Evolutionary conservation across 2,329 filamentous ascomycete genomes (phyloP).

Genomic region (Alternaria metachromatica): DNA sequence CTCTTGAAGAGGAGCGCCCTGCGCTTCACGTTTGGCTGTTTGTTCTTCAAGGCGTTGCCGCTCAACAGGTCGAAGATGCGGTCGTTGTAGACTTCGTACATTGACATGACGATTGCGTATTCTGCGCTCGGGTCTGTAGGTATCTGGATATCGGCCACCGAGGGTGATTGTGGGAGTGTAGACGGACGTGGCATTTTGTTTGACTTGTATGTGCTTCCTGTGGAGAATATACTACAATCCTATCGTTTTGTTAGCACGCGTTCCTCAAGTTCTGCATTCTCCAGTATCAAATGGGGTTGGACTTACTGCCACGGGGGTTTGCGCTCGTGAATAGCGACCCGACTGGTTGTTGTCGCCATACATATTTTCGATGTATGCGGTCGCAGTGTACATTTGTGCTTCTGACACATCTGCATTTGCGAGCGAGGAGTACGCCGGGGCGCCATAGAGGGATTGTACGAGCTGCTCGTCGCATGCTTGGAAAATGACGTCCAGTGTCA

Average conservation of each 20-base stretch:
- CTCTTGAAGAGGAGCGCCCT: constrained; percentile 88
- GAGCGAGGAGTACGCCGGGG: constrained; percentile 74
- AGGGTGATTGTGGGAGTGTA: constrained; percentile 74
- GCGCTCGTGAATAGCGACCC: constrained; percentile 56
- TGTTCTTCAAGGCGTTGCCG: constrained; percentile 63
- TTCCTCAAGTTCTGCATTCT: constrained; percentile 28
- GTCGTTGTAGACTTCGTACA: constrained; percentile 99
- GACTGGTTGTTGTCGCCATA: constrained; percentile 71
- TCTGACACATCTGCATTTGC: constrained; percentile 81
- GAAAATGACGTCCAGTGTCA: constrained; percentile 89
- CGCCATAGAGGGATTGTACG: constrained; percentile 63
- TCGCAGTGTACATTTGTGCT: constrained; percentile 75
- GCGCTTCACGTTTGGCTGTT: constrained; percentile 62
- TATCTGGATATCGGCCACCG: constrained; percentile 73
- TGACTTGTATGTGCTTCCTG: constrained; percentile 59
- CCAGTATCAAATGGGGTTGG: constrained; percentile 12
- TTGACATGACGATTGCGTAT: constrained; percentile 88
- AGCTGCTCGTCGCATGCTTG: constrained; percentile 77
- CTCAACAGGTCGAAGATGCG: constrained; percentile 93
- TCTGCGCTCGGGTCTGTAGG: constrained; percentile 73
- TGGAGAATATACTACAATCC: constrained; percentile 65
- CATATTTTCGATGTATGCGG: constrained; percentile 78
- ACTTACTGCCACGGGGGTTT: constrained; percentile 57
- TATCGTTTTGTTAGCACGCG: constrained; percentile 46
- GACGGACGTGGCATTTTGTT: constrained; percentile 72